Base-by-base conservation (phyloP, 371 early-diverging fungal species). In the Rhizopus sp. region DNA sequence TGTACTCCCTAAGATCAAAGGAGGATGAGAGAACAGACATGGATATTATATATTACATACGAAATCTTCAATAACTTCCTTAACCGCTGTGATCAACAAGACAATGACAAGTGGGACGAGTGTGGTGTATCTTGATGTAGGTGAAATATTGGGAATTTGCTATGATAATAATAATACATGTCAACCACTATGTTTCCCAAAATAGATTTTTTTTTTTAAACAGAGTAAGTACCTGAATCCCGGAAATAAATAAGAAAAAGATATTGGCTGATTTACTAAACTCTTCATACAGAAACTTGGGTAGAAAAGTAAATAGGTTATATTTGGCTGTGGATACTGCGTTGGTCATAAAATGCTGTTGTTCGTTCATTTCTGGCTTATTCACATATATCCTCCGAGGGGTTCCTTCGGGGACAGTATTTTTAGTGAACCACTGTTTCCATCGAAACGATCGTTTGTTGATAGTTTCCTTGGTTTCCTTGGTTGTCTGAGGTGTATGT, bases 51-150 rank as follows among this genome's bases (percentile, higher is more conserved):
- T 5, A 7, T 3, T 32, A 53, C 85, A 73, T 81, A 85, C 90
- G 60, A 84, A 79, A 69, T 99, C 99, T 70, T 99, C 99, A 49
- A 96, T 76, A 7, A 92, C 83, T 73, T 99, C 99, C 75, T 99
- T 99, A 44, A 93, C 73, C 16, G 96, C 99, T 5, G 98, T 95
- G 31, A 92, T 92, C 8, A 91, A 64, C 47, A 99, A 66, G 3
- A 99, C 97, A 56, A 96, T 83, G 5, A 80, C 64, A 38, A 99
- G 83, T 1, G 99, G 99, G 35, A 97, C 88, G 29, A 93, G 69
- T 1, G 99, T 99, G 7, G 95, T 96, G 59, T 79, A 92, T 64
- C 86, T 79, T 46, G 90, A 90, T 0, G 93, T 92, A 13, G 93
- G 93, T 42, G 93, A 88, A 33, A 93, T 88, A 55, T 86, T 89